Evolutionary conservation across 768 basidiomycete species (phyloP).

Genomic region (Xerocomus spinulosus): DNA sequence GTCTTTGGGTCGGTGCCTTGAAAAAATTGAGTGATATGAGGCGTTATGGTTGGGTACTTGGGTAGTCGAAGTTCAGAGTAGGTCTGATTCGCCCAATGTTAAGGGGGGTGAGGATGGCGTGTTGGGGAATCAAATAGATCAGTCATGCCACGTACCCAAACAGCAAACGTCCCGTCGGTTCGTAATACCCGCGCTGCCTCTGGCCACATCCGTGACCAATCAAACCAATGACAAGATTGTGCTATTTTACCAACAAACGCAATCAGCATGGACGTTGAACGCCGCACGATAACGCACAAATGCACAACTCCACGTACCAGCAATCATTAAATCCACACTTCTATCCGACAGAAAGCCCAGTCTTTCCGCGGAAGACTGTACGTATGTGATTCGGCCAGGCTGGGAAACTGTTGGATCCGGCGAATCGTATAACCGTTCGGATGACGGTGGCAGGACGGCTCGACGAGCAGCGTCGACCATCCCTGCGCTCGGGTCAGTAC

Average conservation of each 20-base stretch:
- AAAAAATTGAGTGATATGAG: constrained; percentile 57
- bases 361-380: constrained; percentile 49
- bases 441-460: constrained; percentile 3
- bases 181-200: constrained; percentile 58
- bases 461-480: constrained; percentile 62
- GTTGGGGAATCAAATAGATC: too few relatives aligned
- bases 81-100: constrained; percentile 29
- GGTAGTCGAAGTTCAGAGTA: constrained; percentile 75
- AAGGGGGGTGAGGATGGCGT: background rate
- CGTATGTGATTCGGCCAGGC: constrained; percentile 30
- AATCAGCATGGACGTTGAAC: background rate
- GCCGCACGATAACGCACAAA: background rate
- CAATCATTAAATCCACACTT: constrained; percentile 63
- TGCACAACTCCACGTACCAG: constrained; percentile 42
- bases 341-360: constrained; percentile 45
- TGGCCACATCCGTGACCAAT: constrained; percentile 67
- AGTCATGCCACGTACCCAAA: constrained; percentile 59
- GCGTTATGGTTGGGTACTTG: constrained; percentile 51
- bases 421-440: background rate
- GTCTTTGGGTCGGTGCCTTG: constrained; percentile 52
- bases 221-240: constrained; percentile 83
- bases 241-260: constrained; percentile 30
- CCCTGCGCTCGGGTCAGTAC: constrained; percentile 64
- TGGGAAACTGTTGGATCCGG: background rate
- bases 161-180: constrained; percentile 59